phyloP scores from a whole-genome alignment of 768 basidiomycete species.

The Gautieria morchelliformis region DNA sequence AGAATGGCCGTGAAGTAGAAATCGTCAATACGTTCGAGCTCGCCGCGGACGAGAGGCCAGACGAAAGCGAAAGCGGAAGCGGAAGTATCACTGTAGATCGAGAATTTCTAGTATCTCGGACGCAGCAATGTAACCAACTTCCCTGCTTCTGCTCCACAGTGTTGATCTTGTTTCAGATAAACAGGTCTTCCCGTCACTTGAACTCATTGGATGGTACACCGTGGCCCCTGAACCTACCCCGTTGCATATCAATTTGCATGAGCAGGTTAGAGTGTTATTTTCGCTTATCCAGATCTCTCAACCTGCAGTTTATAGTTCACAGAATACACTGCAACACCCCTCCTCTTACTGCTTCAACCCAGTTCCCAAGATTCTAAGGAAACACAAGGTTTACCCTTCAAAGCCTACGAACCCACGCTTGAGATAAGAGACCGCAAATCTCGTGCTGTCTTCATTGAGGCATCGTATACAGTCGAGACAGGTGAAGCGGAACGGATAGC shows the following conservation, averaged over 20 bases:
- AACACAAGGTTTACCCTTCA: conserved; percentile 75
- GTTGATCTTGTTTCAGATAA: conserved; percentile 51
- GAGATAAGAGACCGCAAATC: conserved; percentile 74
- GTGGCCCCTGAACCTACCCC: conserved; percentile 65
- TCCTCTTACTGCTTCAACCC: conserved; percentile 57
- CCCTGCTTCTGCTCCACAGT: neutral
- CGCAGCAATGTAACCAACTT: conserved; percentile 69
- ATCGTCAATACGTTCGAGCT: conserved; percentile 97
- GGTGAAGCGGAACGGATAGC: conserved; percentile 98
- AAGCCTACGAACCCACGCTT: conserved; percentile 86
- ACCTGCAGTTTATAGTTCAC: conserved; percentile 49
- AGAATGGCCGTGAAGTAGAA: conserved; percentile 90
- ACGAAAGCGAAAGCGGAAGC: conserved; percentile 38
- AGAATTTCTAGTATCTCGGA: conserved; percentile 70
- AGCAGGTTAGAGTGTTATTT: conserved; percentile 45
- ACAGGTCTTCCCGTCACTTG: conserved; percentile 95
- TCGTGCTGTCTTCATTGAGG: conserved; percentile 75
- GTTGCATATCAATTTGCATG: conserved; percentile 75
- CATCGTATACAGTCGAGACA: conserved; percentile 83
- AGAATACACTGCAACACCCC: conserved; percentile 76
- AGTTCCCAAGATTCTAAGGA: conserved; percentile 37
- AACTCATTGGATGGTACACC: conserved; percentile 98
- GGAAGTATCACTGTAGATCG: conserved; percentile 48
- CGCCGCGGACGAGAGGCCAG: conserved; percentile 32
- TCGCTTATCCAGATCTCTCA: neutral